These are phyloP conservation scores for Kwoniella sp. DNA, from an alignment of 768 basidiomycete species.

Conservation along the genomic window DNA sequence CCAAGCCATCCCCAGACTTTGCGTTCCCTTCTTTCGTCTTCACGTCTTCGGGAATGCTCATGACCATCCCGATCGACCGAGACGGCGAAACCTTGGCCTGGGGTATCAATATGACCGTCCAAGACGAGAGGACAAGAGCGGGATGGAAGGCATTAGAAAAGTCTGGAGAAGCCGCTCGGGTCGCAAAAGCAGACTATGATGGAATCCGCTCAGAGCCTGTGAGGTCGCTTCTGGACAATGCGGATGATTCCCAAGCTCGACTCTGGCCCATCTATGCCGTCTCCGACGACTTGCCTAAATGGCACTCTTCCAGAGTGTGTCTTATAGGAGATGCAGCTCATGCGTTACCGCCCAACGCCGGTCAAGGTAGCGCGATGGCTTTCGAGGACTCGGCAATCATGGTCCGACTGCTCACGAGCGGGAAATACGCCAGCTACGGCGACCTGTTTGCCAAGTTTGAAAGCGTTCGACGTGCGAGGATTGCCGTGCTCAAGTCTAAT, in stretches of 20 bases:
- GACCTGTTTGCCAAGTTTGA: slow-evolving; percentile 36
- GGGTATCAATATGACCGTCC: slow-evolving; percentile 10
- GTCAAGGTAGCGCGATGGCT: slow-evolving; percentile 38
- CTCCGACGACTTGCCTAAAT: slow-evolving; percentile 4
- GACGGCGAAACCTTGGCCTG: slow-evolving; percentile 13
- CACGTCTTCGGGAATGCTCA: slow-evolving; percentile 21
- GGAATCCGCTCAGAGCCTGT: slow-evolving; percentile 11
- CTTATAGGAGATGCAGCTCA: slow-evolving; percentile 47
- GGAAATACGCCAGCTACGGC: slow-evolving; percentile 12
- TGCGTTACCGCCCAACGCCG: slow-evolving; percentile 28
- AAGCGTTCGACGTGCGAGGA: slow-evolving; percentile 24
- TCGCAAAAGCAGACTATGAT: slow-evolving; percentile 14
- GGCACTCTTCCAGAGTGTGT: slow-evolving; percentile 22
- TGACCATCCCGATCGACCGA: slow-evolving; percentile 21
- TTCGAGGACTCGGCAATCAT: slow-evolving; percentile 42
- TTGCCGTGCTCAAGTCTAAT: slow-evolving; percentile 20
- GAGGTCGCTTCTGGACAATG: slow-evolving; percentile 10
- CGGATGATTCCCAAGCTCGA: slow-evolving; percentile 7
- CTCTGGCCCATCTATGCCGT: slow-evolving; percentile 23
- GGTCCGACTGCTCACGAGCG: slow-evolving; percentile 18
- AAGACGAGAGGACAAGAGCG: slow-evolving; percentile 8
- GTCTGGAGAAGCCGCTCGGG: slow-evolving; percentile 10
- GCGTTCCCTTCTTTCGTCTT: slow-evolving; percentile 21
- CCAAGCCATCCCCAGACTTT: slow-evolving; percentile 12
- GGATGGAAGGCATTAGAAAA: slow-evolving; percentile 7